Percentiles rank a stretch among this genome's conserved stretches.
These are phyloP conservation scores for Glonium stellatum DNA, from an alignment of 495 filamentous ascomycete species.

Conservation along the genomic window DNA sequence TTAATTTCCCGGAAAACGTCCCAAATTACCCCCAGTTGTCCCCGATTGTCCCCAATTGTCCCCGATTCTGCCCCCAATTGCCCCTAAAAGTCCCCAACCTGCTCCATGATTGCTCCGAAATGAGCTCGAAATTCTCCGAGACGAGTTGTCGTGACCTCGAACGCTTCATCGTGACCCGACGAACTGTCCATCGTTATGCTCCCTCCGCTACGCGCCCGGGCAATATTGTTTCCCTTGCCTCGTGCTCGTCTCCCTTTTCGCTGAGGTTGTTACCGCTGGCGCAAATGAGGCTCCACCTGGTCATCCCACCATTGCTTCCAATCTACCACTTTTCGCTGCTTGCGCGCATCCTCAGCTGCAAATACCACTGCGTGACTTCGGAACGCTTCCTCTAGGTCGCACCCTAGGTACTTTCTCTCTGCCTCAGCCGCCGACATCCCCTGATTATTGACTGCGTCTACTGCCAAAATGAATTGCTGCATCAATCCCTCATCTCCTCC, in stretches of 20 bases:
- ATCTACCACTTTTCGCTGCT: slow-evolving; percentile 57
- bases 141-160: not conserved
- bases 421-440: slow-evolving; percentile 62
- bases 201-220: slow-evolving; percentile 22
- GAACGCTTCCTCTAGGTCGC: slow-evolving; percentile 75
- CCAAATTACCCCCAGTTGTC: no score
- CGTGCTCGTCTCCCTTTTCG: not conserved
- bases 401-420: slow-evolving; percentile 69
- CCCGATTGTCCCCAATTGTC: no score
- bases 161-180: slow-evolving; percentile 9
- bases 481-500: slow-evolving; percentile 84
- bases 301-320: slow-evolving; percentile 72
- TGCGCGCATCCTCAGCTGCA: slow-evolving; percentile 82
- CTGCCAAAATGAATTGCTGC: slow-evolving; percentile 69
- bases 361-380: slow-evolving; percentile 91
- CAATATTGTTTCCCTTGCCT: not conserved
- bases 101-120: slow-evolving; percentile 20
- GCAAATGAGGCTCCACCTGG: slow-evolving; percentile 26
- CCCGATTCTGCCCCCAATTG: no score
- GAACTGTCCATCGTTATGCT: slow-evolving; percentile 1
- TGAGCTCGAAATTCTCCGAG: not conserved
- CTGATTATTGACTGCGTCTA: slow-evolving; percentile 68
- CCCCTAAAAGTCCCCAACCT: slow-evolving; percentile 8
- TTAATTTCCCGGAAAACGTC: no score
- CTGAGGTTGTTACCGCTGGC: slow-evolving; percentile 17